Percentiles rank a stretch among this genome's conserved stretches.
phyloP scores from a whole-genome alignment of 441 rosid species.

The Breynia disticha region DNA sequence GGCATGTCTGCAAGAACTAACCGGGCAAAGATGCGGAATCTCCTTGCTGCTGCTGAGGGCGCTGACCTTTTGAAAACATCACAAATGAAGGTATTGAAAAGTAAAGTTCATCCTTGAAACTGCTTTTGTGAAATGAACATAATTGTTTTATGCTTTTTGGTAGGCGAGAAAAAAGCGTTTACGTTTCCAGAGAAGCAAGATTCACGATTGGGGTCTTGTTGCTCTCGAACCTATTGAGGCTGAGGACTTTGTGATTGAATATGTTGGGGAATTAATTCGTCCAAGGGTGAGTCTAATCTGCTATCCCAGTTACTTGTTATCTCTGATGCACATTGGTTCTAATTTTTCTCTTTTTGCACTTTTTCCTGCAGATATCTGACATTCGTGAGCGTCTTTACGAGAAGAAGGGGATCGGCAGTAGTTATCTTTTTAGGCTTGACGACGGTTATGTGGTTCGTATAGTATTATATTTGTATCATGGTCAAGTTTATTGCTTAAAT shows the following conservation, averaged over 20 bases:
- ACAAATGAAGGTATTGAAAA: constrained; percentile 67
- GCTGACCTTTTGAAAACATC: constrained; percentile 89
- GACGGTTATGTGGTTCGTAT: constrained; percentile 93
- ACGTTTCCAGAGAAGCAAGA: constrained; percentile 89
- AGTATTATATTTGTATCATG: not conserved
- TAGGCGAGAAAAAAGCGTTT: constrained; percentile 93
- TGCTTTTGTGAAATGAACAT: not conserved
- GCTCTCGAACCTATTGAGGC: constrained; percentile 95
- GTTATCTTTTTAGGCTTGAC: constrained; percentile 96
- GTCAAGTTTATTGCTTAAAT: not conserved
- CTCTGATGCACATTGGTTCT: not conserved
- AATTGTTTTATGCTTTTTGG: constrained; percentile 16
- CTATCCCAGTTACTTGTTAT: constrained; percentile 10
- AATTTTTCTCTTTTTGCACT: not conserved
- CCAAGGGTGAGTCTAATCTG: constrained; percentile 52
- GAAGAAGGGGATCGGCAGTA: constrained; percentile 99
- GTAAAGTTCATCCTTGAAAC: constrained; percentile 14
- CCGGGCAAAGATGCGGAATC: constrained; percentile 92
- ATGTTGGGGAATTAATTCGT: constrained; percentile 96
- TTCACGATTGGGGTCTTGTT: constrained; percentile 99
- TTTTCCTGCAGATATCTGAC: constrained; percentile 70
- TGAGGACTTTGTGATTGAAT: constrained; percentile 98
- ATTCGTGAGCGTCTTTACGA: constrained; percentile 86
- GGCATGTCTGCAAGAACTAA: constrained; percentile 96
- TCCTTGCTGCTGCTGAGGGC: constrained; percentile 98